Conservation (phyloP, 1,284 basidiomycete species). For the Ustilago bromivora region DNA sequence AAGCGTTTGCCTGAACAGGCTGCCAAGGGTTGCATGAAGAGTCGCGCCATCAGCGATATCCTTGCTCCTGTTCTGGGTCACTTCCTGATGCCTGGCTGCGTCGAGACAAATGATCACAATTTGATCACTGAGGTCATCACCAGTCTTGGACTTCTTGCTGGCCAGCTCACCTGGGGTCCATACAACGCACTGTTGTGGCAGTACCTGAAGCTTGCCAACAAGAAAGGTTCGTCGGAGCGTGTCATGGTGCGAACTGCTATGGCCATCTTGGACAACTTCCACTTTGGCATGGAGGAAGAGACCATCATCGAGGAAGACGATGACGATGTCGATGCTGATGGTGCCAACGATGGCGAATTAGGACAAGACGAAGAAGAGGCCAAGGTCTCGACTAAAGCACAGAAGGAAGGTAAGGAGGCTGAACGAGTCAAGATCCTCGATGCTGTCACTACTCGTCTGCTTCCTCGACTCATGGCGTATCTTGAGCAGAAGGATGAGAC, state of each 20-base stretch:
- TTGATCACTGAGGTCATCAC: constrained; percentile 89
- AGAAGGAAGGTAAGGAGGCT: constrained; percentile 28
- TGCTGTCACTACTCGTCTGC: constrained; percentile 75
- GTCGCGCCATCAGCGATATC: constrained; percentile 81
- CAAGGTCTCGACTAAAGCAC: constrained; percentile 14
- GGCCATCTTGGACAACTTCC: constrained; percentile 88
- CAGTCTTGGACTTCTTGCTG: constrained; percentile 70
- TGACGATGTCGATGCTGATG: constrained; percentile 74
- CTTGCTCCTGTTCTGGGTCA: constrained; percentile 89
- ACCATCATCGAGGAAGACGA: constrained; percentile 30
- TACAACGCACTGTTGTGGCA: constrained; percentile 86
- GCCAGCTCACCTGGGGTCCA: constrained; percentile 77
- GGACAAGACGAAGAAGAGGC: constrained; percentile 29
- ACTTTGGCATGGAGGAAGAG: constrained; percentile 74
- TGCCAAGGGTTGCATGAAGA: constrained; percentile 78
- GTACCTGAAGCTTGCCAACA: constrained; percentile 81
- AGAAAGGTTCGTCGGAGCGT: constrained; percentile 81
- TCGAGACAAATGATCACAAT: constrained; percentile 83
- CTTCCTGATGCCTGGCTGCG: constrained; percentile 74
- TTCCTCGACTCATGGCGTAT: constrained; percentile 66
- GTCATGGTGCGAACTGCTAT: constrained; percentile 89
- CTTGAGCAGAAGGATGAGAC: constrained; percentile 79
- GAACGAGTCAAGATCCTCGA: constrained; percentile 75
- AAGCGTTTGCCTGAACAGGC: constrained; percentile 85
- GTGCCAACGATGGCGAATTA: constrained; percentile 61